Conservation (phyloP, 208 protist genomes). For the Tritrichomonas musculus region DNA sequence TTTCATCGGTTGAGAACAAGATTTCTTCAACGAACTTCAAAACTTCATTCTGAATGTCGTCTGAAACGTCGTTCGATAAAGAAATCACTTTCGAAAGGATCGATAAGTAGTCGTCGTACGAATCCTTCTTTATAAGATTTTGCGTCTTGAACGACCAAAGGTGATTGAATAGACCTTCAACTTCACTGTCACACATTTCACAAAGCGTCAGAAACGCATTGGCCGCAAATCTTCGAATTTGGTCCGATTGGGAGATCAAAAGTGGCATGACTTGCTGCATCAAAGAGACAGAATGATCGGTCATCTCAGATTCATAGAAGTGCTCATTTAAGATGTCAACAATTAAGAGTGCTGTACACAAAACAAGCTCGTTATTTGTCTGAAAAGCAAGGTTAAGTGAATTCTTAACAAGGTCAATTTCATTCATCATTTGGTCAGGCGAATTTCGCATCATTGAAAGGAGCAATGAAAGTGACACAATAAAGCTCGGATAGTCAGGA, state of each 20-base stretch:
- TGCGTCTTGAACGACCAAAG: background rate
- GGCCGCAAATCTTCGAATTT: background rate
- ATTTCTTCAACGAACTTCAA: background rate
- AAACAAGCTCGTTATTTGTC: background rate
- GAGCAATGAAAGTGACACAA: background rate
- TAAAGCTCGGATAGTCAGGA: background rate
- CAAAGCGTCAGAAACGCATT: background rate
- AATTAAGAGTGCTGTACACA: background rate
- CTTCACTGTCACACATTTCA: background rate
- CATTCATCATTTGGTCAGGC: background rate
- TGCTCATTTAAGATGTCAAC: background rate
- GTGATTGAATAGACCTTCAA: background rate
- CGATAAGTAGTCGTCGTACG: background rate
- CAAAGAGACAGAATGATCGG: background rate
- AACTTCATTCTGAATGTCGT: background rate
- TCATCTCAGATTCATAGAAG: background rate
- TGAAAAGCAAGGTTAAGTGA: background rate
- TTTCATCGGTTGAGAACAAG: background rate
- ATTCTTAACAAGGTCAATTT: background rate
- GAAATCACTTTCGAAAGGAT: background rate
- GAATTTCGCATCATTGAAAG: background rate
- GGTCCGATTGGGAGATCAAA: background rate
- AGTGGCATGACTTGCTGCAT: background rate
- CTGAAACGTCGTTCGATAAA: background rate
- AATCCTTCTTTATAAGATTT: background rate